phyloP scores from a whole-genome alignment of 768 basidiomycete species.

The Boletus fagicola region DNA sequence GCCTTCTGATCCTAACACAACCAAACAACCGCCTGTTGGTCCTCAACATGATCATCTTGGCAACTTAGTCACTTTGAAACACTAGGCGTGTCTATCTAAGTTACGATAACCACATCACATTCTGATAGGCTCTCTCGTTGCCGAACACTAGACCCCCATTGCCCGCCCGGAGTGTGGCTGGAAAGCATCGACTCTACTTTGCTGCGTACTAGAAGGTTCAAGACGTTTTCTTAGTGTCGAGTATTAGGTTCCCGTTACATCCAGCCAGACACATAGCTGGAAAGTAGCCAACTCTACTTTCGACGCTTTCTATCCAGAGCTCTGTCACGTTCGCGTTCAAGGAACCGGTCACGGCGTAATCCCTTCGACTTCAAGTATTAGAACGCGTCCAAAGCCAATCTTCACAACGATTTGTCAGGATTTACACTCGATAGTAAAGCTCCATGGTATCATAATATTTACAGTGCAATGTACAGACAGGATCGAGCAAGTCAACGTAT shows the following conservation, averaged over 20 bases:
- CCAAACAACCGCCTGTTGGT: conserved; percentile 27
- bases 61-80: too few species aligned
- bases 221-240: conserved; percentile 15
- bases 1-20: conserved; percentile 29
- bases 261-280: conserved; percentile 17
- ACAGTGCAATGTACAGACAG: too few species aligned
- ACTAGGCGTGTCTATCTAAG: background rate
- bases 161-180: too few species aligned
- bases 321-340: background rate
- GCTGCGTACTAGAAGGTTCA: too few species aligned
- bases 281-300: conserved; percentile 20
- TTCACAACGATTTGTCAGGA: background rate
- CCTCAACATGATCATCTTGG: too few species aligned
- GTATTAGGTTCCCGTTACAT: conserved; percentile 9
- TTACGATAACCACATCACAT: too few species aligned
- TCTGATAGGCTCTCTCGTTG: too few species aligned
- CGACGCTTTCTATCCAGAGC: conserved; percentile 14
- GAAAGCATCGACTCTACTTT: too few species aligned
- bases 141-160: too few species aligned
- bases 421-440: background rate
- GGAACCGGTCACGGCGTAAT: background rate
- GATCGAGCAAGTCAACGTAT: background rate
- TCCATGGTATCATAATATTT: too few species aligned
- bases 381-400: too few species aligned
- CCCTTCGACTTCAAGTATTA: background rate